Base-by-base conservation (phyloP, 768 basidiomycete species). In the Tylopilus cervinicoccineus region DNA sequence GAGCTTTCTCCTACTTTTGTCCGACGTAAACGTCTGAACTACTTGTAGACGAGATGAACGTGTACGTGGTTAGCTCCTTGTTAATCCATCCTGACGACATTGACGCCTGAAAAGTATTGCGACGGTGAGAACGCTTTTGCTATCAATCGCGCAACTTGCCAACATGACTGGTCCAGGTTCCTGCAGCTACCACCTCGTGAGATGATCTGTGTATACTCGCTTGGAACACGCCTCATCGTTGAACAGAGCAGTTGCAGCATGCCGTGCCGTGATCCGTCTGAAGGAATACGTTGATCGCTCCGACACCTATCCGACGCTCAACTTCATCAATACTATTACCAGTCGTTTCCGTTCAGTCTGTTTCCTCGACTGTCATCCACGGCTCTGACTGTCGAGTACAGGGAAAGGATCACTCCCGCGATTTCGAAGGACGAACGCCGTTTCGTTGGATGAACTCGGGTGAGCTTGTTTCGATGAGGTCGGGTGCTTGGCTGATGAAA, bases 151-250 rank as follows among this genome's bases (percentile, higher is more conserved):
- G 20, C n/a, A 12, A 11, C 7, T 41, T 24, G 5, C 12, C 28
- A 31, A 55, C 24, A 11, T 16, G 13, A 24, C 14, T 12, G 13
- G 22, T 23, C n/a, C 43, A 75, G 84, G 73, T 84, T 29, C 84
- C 84, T 23, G 83, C 84, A 31, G 82, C 84, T 16, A 76, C 79
- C 5, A 70, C 84, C 50, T 81, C 83, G 84, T 85, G 67, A 48
- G 67, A 45, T n/a, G 16, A 22, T 23, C 41, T 22, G 10, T 22
- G 10, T 20, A 6, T n/a, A 5, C 34, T 14, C 0, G 12, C n/a
- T 28, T 17, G 33, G 14, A 43, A 17, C 6, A n/a, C 29, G 11
- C 7, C 52, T 61, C 20, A 61, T 28, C 29, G 37, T n/a, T 33
- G 44, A 31, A 17, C 39, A 61, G 60, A 36, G 60, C 61, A 10